Evolutionary conservation across 2,329 filamentous ascomycete genomes (phyloP).

Genomic region (Epichloe elymi): DNA sequence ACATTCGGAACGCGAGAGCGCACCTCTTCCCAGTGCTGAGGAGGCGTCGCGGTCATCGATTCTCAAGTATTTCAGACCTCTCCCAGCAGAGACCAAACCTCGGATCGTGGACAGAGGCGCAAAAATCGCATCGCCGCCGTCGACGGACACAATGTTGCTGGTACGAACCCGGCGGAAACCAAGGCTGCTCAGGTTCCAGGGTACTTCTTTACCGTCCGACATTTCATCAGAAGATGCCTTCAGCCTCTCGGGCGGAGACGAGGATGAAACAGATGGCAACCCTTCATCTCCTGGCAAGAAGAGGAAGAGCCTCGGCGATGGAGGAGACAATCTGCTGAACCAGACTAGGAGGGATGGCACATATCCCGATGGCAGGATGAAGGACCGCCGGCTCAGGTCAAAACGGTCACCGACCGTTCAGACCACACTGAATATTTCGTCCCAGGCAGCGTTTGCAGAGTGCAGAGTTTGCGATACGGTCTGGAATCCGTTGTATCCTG

Average conservation of each 20-base stretch:
- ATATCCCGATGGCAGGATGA: not conserved
- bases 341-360: not conserved
- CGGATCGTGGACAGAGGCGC: not conserved
- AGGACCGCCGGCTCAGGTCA: not conserved
- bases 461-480: constrained; percentile 30
- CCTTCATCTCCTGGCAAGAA: not conserved
- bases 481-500: constrained; percentile 30
- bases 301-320: not conserved
- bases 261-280: not conserved
- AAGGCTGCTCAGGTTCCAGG: constrained; percentile 18
- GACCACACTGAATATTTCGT: constrained; percentile 31
- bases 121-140: constrained; percentile 8
- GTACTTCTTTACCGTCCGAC: constrained; percentile 8
- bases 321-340: not conserved
- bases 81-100: constrained; percentile 7
- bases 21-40: not conserved
- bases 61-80: constrained; percentile 28
- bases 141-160: constrained; percentile 3
- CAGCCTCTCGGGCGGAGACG: not conserved
- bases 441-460: constrained; percentile 28
- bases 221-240: constrained; percentile 3
- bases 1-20: not conserved
- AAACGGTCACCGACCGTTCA: constrained; percentile 18
- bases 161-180: constrained; percentile 11
- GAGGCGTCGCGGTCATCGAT: constrained; percentile 19